Base-by-base conservation (phyloP, 495 filamentous ascomycete species). In the Hypomontagnella monticulosa region DNA sequence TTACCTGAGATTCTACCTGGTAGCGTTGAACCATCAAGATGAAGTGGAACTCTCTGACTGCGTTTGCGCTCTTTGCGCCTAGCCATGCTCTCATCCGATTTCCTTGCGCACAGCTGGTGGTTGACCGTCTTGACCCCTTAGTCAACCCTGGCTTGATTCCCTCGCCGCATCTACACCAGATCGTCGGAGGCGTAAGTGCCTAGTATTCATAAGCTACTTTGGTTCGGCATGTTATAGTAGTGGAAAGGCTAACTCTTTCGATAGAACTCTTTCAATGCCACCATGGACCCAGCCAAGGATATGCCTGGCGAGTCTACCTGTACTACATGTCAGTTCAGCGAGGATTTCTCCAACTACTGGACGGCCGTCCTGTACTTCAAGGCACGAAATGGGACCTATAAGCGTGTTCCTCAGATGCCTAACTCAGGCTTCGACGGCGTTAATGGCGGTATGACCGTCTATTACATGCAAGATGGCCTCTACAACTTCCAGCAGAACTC, bases 261-360 rank as follows among this genome's bases (percentile, higher is more conserved):
- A 7, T 19, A 50, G 34, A 77, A 78, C 61, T 72, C 73, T 33
- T 79, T 79, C 68, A 75, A 75, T 27, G 70, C 71, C 8, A 74
- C 69, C 19, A 79, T 79, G 76, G 47, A 50, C 15, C 47, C 47
- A 10, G 46, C 30, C 2, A 74, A 72, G 9, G 75, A 79, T 46
- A 66, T 77, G 46, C 72, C 71, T 33, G 63, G 56, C 42, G 57
- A 63, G 48, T 72, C 63, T 18, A 69, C 71, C 11, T 79, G 76
- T 56, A 77, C 73, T 3, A 76, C 73, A 0, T 75, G 72, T 55
- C 65, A 73, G 37, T 71, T 73, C 67, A 47, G 70, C 3, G 72
- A 75, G 62, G 75, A 75, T 42, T 72, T 76, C 40, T 77, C 73
- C 3, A 78, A 78, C 63, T 78, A 78, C 57, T 78, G 75, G 75